phyloP scores from a whole-genome alignment of 1,139 yeast genomes.

The Wickerhamiella pararugosa region DNA sequence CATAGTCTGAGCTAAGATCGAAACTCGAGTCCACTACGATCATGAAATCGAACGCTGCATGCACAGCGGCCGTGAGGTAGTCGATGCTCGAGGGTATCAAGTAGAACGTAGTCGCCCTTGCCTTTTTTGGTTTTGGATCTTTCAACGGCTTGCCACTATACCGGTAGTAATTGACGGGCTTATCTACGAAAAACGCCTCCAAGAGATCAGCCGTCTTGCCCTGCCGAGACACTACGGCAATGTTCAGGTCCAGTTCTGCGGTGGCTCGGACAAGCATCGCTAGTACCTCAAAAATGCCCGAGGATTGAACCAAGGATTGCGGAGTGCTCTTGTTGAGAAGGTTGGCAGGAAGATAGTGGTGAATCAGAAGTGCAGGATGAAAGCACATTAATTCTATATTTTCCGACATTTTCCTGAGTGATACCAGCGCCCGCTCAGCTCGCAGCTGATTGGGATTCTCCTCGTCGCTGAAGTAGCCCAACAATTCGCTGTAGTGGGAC shows the following conservation, averaged over 20 bases:
- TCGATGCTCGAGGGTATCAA: constrained; percentile 20
- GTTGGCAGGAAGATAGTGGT: constrained; percentile 76
- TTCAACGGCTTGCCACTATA: constrained; percentile 39
- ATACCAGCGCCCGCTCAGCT: constrained; percentile 21
- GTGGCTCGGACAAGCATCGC: constrained; percentile 33
- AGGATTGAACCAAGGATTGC: constrained; percentile 54
- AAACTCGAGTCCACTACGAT: constrained; percentile 29
- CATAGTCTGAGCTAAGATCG: constrained; percentile 18
- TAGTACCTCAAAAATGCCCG: constrained; percentile 71
- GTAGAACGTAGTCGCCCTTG: constrained; percentile 20
- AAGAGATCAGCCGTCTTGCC: constrained; percentile 60
- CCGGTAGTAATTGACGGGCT: constrained; percentile 47
- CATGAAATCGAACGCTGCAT: constrained; percentile 54
- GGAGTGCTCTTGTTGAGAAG: constrained; percentile 67
- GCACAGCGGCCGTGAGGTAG: constrained; percentile 18
- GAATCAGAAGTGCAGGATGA: constrained; percentile 76
- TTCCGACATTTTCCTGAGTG: constrained; percentile 49
- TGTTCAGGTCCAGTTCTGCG: constrained; percentile 29
- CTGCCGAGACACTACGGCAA: constrained; percentile 39
- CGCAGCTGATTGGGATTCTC: constrained; percentile 33
- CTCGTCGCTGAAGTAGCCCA: constrained; percentile 65
- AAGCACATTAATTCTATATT: constrained; percentile 70
- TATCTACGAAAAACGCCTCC: constrained; percentile 63
- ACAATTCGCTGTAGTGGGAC: constrained; percentile 76
- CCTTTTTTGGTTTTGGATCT: constrained; percentile 7